Base-by-base conservation (phyloP, 2,329 filamentous ascomycete species). In the Fusarium tricinctum region DNA sequence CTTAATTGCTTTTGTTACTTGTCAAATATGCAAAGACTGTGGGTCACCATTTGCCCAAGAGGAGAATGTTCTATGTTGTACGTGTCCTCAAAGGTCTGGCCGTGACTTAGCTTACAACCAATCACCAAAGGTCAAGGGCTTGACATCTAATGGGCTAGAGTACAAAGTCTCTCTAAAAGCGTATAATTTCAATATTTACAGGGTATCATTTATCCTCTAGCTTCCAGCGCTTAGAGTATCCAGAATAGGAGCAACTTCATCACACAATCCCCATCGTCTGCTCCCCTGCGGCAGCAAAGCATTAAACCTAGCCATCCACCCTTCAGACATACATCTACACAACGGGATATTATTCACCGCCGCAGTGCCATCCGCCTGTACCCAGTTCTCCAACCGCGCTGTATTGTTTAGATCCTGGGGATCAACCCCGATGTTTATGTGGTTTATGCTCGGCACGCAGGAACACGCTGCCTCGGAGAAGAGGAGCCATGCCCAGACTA, bases 401-500 rank as follows among this genome's bases (percentile, higher is more conserved):
- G 61, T 69, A 33, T 70, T 69, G 13, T 77, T 76, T 9, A 76
- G 51, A 17, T 72, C 56, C 1, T 72, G 50, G 0, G 66, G 66
- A 42, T 68, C 68, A 5, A 70, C 58, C 0, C 74, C 70, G 2
- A 73, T 58, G 15, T 75, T 73, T 49, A 71, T 67, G 26, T 75
- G 74, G 8, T 72, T 69, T 3, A 72, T 8, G 0, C 61, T 58
- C 0, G 74, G 72, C 1, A 75, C 67, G 35, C 78, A 81, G 3
- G 59, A 63, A 32, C 74, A 79, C 0, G 66, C 53, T 15, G 69
- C 45, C 12, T 73, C 61, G 4, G 73, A 68, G 33, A 77, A 76
- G 17, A 69, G 72, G 14, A 76, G 74, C 73, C 79, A 81, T 0
- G 76, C 73, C 79, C 79, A 81, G 1, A 80, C 65, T 2, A 81